A percentile compares a stretch with the other conserved stretches of the same genome.
Evolutionary conservation across 495 filamentous ascomycete genomes (phyloP).

Genomic region (Penicillium goetzii): DNA sequence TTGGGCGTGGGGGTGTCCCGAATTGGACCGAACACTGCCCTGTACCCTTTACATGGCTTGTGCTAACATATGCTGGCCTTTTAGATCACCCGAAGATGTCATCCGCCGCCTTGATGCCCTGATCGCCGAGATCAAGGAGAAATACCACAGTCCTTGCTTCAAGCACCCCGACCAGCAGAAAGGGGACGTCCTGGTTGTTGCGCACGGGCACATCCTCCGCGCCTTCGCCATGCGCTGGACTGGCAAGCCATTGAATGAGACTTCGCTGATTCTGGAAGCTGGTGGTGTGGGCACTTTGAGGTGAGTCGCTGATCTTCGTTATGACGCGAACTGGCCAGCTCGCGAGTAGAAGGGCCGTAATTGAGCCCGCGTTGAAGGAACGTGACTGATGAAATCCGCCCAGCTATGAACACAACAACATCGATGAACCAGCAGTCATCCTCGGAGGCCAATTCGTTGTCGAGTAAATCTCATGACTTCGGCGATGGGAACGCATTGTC

Average conservation of each 20-base stretch:
- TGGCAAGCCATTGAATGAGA: constrained; percentile 62
- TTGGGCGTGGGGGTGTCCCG: constrained; percentile 1
- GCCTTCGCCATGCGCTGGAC: constrained; percentile 92
- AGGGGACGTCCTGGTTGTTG: constrained; percentile 69
- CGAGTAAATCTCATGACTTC: constrained; percentile 25
- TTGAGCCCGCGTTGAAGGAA: background rate
- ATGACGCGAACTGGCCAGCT: background rate
- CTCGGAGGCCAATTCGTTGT: constrained; percentile 58
- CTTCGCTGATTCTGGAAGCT: constrained; percentile 64
- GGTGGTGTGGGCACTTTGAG: constrained; percentile 85
- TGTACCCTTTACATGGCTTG: background rate
- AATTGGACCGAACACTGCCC: background rate
- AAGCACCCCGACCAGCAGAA: constrained; percentile 48
- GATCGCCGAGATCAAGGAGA: constrained; percentile 70
- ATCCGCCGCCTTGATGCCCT: constrained; percentile 70
- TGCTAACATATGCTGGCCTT: constrained; percentile 6
- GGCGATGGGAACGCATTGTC: background rate
- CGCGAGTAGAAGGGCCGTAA: background rate
- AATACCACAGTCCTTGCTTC: constrained; percentile 53
- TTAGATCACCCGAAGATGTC: constrained; percentile 67
- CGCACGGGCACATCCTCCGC: constrained; percentile 86
- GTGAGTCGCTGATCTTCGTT: constrained; percentile 38
- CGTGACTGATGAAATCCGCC: constrained; percentile 15
- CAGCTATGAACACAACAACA: constrained; percentile 69
- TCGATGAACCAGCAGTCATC: constrained; percentile 72